Conservation (phyloP, 2,329 filamentous ascomycete species). For the Biscogniauxia sp. region DNA sequence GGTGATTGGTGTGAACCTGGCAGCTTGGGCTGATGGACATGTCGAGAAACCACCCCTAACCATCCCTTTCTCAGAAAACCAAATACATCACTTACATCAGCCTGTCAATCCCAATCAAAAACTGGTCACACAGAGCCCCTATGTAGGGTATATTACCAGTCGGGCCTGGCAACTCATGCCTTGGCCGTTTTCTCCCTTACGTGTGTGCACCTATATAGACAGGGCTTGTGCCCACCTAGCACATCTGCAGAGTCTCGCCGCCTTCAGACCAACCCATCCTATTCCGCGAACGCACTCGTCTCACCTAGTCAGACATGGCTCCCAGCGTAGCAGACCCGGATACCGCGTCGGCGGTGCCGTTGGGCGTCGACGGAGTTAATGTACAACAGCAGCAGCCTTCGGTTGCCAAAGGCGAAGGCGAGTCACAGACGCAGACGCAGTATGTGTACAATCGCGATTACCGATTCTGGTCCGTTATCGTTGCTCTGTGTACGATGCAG, state of each 20-base stretch:
- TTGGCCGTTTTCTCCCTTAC: too few species aligned
- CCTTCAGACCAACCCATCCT: background rate
- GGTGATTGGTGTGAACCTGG: too few species aligned
- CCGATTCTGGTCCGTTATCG: slow-evolving; percentile 21
- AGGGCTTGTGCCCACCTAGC: background rate
- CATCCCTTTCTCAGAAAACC: too few species aligned
- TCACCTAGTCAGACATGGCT: background rate
- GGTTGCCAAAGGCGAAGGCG: background rate
- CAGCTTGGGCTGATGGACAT: too few species aligned
- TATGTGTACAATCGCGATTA: slow-evolving; percentile 7
- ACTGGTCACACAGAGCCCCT: too few species aligned
- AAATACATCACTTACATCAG: too few species aligned
- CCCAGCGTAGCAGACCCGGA: background rate
- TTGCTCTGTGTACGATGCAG: slow-evolving; percentile 17
- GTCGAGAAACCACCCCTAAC: too few species aligned
- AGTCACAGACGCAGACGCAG: background rate
- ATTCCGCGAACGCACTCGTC: background rate
- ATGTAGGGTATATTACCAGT: too few species aligned
- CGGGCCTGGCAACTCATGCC: too few species aligned
- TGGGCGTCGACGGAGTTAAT: background rate
- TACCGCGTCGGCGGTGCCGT: background rate
- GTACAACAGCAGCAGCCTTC: background rate
- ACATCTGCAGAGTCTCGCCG: too few species aligned
- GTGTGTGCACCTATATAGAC: background rate
- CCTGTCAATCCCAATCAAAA: too few species aligned